Evolutionary conservation across 2,329 filamentous ascomycete species (phyloP).

Genomic region (Stenocarpella maydis): DNA sequence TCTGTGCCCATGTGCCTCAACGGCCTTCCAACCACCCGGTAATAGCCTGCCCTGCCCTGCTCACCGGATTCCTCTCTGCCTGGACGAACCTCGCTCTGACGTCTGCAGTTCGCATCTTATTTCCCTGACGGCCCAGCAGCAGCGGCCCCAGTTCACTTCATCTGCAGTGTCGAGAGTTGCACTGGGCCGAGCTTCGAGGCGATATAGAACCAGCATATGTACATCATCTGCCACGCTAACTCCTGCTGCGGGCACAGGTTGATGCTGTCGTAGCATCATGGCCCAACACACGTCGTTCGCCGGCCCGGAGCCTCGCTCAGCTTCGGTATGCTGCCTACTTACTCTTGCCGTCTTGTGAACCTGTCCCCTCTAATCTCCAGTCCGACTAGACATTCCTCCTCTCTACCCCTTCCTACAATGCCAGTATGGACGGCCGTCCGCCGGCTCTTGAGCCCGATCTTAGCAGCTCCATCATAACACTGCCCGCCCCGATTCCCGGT

Average conservation of each 20-base stretch:
- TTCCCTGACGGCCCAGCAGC: neutral
- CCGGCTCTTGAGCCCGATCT: conserved; percentile 38
- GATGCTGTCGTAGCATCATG: conserved; percentile 28
- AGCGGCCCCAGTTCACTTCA: neutral
- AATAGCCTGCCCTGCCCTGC: conserved; percentile 11
- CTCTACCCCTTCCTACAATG: neutral
- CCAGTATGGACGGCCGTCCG: conserved; percentile 36
- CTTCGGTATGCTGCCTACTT: conserved; percentile 34
- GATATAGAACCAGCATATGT: neutral
- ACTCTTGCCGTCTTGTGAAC: conserved; percentile 13
- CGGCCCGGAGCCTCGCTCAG: conserved; percentile 7
- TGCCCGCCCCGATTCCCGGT: conserved; percentile 23
- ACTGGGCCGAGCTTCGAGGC: neutral
- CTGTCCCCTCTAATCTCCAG: conserved; percentile 31
- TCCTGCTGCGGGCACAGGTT: neutral
- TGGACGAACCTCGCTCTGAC: neutral
- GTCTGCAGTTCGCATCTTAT: conserved; percentile 13
- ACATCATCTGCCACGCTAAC: neutral
- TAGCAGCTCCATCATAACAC: conserved; percentile 32
- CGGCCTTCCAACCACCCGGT: neutral
- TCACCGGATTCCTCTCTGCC: neutral
- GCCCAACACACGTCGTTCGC: conserved; percentile 5
- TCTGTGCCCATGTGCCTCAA: conserved; percentile 1
- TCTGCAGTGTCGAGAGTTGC: neutral
- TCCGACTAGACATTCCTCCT: conserved; percentile 37